Conservation (phyloP, 371 early-diverging fungal genomes). For the Mortierella sp. region DNA sequence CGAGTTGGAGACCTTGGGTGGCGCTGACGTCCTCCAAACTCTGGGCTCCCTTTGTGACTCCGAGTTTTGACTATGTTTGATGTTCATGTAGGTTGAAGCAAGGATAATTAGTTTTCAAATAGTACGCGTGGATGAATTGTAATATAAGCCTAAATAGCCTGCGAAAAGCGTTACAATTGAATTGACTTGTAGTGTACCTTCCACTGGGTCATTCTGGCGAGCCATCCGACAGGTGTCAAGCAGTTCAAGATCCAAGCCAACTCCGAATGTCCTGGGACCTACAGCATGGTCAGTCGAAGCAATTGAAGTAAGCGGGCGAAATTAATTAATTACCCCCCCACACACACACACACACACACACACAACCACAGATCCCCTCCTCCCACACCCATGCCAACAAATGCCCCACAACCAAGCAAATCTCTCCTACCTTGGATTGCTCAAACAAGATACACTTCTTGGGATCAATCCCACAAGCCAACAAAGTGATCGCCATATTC, state of each 20-base stretch:
- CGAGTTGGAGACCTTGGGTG: conserved; percentile 74
- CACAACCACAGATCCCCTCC: not conserved
- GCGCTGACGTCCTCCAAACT: conserved; percentile 64
- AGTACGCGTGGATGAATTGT: no score
- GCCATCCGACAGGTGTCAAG: conserved; percentile 88
- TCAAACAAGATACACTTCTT: conserved; percentile 82
- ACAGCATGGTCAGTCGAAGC: not conserved
- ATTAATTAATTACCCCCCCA: no score
- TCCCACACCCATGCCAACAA: no score
- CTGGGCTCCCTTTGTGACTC: conserved; percentile 47
- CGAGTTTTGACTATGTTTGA: conserved; percentile 63
- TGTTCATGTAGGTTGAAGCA: not conserved
- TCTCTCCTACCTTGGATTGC: conserved; percentile 72
- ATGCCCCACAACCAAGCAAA: no score
- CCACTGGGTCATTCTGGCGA: conserved; percentile 97
- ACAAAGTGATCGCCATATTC: conserved; percentile 80
- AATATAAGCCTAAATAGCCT: no score
- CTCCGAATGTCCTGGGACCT: conserved; percentile 85
- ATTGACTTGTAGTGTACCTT: conserved; percentile 71
- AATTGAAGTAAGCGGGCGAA: conserved; percentile 22
- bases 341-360: no score
- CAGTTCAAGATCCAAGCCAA: conserved; percentile 91
- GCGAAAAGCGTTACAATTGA: no score
- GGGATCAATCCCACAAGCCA: conserved; percentile 93
- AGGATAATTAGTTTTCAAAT: no score